phyloP scores from a whole-genome alignment of 352 stramenopile genomes.

The Heterotrichella gracilis region DNA sequence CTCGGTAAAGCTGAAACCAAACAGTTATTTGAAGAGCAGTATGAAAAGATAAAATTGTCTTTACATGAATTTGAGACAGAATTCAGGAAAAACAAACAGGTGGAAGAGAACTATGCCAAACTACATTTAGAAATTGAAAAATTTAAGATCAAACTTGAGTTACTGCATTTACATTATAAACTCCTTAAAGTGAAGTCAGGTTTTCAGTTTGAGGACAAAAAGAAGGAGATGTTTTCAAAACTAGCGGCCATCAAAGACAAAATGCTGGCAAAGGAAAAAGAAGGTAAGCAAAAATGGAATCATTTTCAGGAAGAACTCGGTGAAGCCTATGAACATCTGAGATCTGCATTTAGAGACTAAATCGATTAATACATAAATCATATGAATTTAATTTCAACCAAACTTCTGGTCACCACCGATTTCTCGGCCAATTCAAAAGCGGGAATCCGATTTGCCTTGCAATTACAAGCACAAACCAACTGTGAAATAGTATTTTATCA shows the following conservation, averaged over 20 bases:
- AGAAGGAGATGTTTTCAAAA: background rate
- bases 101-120: background rate
- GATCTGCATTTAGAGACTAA: background rate
- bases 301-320: background rate
- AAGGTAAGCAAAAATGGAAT: background rate
- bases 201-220: background rate
- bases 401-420: too few relatives aligned
- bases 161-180: background rate
- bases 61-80: background rate
- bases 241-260: background rate
- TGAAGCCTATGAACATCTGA: background rate
- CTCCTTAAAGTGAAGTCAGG: background rate
- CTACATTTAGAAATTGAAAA: conserved; percentile 3
- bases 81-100: background rate
- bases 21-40: background rate
- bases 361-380: too few relatives aligned
- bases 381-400: too few relatives aligned
- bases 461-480: too few relatives aligned
- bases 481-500: too few relatives aligned
- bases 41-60: background rate
- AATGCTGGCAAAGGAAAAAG: background rate
- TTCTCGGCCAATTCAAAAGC: too few relatives aligned
- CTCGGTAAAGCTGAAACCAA: background rate
- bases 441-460: too few relatives aligned
- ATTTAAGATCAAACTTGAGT: conserved; percentile 9